These are phyloP conservation scores for Chlorophyllum brunneum DNA, from an alignment of 768 basidiomycete species.

Conservation along the genomic window DNA sequence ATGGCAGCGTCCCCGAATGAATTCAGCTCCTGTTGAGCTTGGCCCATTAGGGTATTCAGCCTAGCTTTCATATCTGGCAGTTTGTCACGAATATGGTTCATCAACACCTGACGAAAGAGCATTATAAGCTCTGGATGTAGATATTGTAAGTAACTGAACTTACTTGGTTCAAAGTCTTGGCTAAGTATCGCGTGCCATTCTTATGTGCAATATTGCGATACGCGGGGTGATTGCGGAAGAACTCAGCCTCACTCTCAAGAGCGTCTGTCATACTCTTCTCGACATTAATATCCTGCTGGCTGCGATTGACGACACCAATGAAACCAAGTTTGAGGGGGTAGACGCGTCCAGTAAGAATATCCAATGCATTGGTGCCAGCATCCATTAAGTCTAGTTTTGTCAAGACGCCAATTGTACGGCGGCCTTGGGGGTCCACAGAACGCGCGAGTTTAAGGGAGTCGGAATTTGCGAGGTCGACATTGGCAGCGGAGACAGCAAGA, in stretches of 20 bases:
- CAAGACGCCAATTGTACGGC: constrained; percentile 93
- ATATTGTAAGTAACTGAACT: constrained; percentile 17
- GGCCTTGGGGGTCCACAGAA: constrained; percentile 91
- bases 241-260: constrained; percentile 80
- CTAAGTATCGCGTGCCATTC: constrained; percentile 94
- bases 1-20: constrained; percentile 93
- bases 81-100: constrained; percentile 98
- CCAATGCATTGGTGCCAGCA: constrained; percentile 95
- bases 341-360: constrained; percentile 93
- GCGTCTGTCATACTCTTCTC: constrained; percentile 86
- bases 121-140: neutral
- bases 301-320: constrained; percentile 96
- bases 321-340: constrained; percentile 98
- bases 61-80: constrained; percentile 99
- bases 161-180: constrained; percentile 92
- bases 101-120: constrained; percentile 57
- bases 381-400: constrained; percentile 99
- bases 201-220: constrained; percentile 96
- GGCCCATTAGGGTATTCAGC: constrained; percentile 96
- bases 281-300: constrained; percentile 93
- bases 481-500: constrained; percentile 94
- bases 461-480: constrained; percentile 98
- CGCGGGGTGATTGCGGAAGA: constrained; percentile 85
- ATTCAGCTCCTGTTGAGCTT: constrained; percentile 97
- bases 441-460: constrained; percentile 97